Evolutionary conservation across 2,329 filamentous ascomycete species (phyloP).

Genomic region (Blumeriella jaapii): DNA sequence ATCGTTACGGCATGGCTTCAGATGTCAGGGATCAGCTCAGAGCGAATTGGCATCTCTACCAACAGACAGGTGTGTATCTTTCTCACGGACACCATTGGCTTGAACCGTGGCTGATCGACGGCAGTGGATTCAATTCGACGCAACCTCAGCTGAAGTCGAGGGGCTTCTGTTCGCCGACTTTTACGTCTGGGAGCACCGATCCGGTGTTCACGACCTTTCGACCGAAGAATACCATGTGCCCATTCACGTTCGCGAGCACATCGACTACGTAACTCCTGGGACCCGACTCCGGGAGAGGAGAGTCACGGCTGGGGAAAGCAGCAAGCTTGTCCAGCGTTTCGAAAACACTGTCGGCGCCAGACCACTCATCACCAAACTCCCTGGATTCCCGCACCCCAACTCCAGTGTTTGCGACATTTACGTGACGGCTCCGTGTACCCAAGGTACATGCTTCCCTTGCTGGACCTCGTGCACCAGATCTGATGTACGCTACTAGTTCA

Average conservation of each 20-base stretch:
- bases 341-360: background rate
- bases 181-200: constrained; percentile 46
- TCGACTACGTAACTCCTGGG: constrained; percentile 46
- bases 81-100: too few species aligned
- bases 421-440: constrained; percentile 18
- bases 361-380: constrained; percentile 16
- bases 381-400: constrained; percentile 17
- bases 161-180: constrained; percentile 35
- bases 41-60: constrained; percentile 25
- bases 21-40: constrained; percentile 24
- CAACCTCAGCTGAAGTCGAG: constrained; percentile 26
- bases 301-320: constrained; percentile 10
- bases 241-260: constrained; percentile 33
- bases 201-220: constrained; percentile 28
- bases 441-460: constrained; percentile 10
- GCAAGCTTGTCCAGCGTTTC: constrained; percentile 7
- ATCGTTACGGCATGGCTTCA: constrained; percentile 27
- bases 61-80: constrained; percentile 26
- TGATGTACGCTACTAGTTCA: constrained; percentile 20
- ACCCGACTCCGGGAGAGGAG: constrained; percentile 32
- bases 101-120: too few species aligned
- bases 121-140: constrained; percentile 30
- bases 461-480: background rate
- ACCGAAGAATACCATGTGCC: constrained; percentile 38
- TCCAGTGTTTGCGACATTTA: constrained; percentile 17